phyloP scores from a whole-genome alignment of 371 early-diverging fungal species.

The Mortierella sp. region DNA sequence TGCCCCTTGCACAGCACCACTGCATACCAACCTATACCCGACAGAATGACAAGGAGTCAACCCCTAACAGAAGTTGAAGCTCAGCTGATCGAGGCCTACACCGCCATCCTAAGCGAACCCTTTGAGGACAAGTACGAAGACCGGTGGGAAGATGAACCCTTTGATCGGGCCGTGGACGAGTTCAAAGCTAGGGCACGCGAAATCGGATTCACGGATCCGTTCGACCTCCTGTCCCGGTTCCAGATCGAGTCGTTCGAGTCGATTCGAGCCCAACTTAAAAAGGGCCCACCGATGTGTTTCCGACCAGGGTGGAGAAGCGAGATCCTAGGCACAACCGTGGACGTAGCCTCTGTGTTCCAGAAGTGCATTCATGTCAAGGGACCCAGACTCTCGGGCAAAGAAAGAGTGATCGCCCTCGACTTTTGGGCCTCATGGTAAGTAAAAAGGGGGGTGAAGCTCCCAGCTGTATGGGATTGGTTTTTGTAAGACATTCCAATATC shows the following conservation, averaged over 20 bases:
- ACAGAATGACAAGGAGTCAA: slow-evolving; percentile 8
- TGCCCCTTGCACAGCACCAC: too few relatives aligned
- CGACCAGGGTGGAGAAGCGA: slow-evolving; percentile 45
- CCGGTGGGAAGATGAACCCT: slow-evolving; percentile 43
- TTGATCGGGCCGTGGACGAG: slow-evolving; percentile 37
- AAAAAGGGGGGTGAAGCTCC: neutral
- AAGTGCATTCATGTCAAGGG: slow-evolving; percentile 34
- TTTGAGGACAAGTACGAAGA: slow-evolving; percentile 54
- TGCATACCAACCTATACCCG: too few relatives aligned
- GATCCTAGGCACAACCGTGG: slow-evolving; percentile 22
- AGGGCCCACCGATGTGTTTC: slow-evolving; percentile 42
- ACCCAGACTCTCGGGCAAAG: slow-evolving; percentile 13
- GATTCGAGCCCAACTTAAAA: slow-evolving; percentile 31
- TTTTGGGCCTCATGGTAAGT: slow-evolving; percentile 50
- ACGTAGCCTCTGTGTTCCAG: slow-evolving; percentile 5
- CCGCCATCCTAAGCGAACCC: slow-evolving; percentile 34
- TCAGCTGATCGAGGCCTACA: slow-evolving; percentile 38
- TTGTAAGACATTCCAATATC: too few relatives aligned
- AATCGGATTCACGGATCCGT: slow-evolving; percentile 42
- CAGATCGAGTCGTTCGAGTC: slow-evolving; percentile 40
- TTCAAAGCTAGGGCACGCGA: slow-evolving; percentile 40
- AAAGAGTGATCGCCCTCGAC: slow-evolving; percentile 34
- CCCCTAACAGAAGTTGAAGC: slow-evolving; percentile 32
- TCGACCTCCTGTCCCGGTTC: slow-evolving; percentile 34
- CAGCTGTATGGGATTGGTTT: neutral